Evolutionary conservation across 345 rosid genomes (phyloP), one percentile per base, ranked within the genome.

Genomic region (Eucalyptus shirleyi): DNA sequence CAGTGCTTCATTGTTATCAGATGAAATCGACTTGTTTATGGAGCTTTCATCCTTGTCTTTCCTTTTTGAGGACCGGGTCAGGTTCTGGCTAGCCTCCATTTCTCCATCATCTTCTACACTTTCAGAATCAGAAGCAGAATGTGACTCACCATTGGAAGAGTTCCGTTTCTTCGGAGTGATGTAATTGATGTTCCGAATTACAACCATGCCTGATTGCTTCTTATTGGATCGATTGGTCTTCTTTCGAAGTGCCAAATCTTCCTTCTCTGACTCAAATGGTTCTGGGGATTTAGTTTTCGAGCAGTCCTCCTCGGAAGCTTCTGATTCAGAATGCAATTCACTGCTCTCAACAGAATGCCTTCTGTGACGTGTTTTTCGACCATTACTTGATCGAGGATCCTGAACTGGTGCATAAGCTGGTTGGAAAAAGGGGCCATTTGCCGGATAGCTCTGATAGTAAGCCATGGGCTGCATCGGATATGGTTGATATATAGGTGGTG

Each of bases 391-490:
- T 91, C 93, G 92, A 87, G 94, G 93, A 92, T 95, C 97, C 88
- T 94, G 97, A 53, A 92, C 93, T 87, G 98, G 92, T 50, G 96
- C 93, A 95, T 95, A 92, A 88, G 96, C 94, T 86, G 94, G 94
- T 87, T 92, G 96, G 90, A 93, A 96, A 90, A 92, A 95, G 32
- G 96, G 96, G 93, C 92, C 88, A 89, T 92, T 92, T 89, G 95
- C 95, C 4, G 97, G 95, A 91, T 97, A 95, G 87, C 90, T 92
- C 86, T 94, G 98, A 90, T 95, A 96, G 91, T 95, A 97, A 55
- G 98, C 96, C 94, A 97, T 91, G 53, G 98, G 97, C 87, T 94
- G 98, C 96, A 96, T 94, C 21, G 97, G 93, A 92, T 97, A 97
- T 83, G 99, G 98, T 93, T 95, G 99, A 92, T 94, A 97, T 51